Evolutionary conservation across 768 basidiomycete species (phyloP), one percentile per base, ranked within the genome.

Genomic region (Multifurca ochricompacta): DNA sequence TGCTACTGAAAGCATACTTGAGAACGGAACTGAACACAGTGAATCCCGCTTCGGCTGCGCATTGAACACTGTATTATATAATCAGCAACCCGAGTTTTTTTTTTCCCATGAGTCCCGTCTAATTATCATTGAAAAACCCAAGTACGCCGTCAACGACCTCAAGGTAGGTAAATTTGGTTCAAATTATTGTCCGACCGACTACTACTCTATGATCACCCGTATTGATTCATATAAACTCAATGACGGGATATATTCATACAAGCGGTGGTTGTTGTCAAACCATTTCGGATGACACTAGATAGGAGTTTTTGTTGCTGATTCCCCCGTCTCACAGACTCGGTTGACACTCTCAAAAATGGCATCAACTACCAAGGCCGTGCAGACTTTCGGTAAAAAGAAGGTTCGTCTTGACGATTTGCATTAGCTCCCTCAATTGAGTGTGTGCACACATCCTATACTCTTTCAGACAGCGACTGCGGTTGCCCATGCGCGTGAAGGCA

Each of bases 361-460:
- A 64, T 78, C 85, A 68, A 67, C 76, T 64, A 71, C 73, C 62
- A 90, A 91, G 77, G 91, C 94, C 77, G 95, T 98, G 64, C 95
- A 97, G 71, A 95, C 91, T 60, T 98, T 98, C 76, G 95, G 95
- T 74, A 98, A 98, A 91, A 98, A 98, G 86, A 97, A 97, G 88
- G 91, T 81, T 70, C 60, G 81, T 62, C 23, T 13, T 55, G 9
- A 52, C 41, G 30, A 36, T 40, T 36, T 27, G 39, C n/a, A 30
- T 28, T 67, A 47, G 21, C 48, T 5, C 13, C 30, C 32, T 27
- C n/a, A 18, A n/a, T 47, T 2, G n/a, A n/a, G n/a, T n/a, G n/a
- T 46, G 27, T n/a, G n/a, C 19, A 42, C n/a, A 10, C 48, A 36
- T 54, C 53, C 51, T 46, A 52, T 31, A 16, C 34, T 47, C 19